These are phyloP conservation scores for Isatis lusitanica DNA, from an alignment of 441 rosid genomes.

Conservation along the genomic window DNA sequence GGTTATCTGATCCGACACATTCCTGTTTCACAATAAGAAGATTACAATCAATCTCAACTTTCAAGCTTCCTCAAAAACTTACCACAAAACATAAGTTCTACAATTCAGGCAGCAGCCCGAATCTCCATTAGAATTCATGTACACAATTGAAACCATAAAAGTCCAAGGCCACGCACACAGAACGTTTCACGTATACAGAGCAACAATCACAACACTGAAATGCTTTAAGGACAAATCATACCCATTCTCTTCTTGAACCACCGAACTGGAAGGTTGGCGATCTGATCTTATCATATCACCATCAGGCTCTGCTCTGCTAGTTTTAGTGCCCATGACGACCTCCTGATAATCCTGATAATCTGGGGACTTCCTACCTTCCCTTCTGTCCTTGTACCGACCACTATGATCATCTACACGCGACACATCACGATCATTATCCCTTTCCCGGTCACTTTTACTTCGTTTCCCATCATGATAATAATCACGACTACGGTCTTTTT, in stretches of 20 bases:
- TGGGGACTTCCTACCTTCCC: conserved; percentile 74
- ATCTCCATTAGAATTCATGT: neutral
- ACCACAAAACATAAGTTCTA: neutral
- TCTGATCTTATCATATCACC: conserved; percentile 68
- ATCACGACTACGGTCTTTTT: conserved; percentile 51
- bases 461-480: conserved; percentile 40
- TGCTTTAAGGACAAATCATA: conserved; percentile 33
- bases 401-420: conserved; percentile 53
- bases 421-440: conserved; percentile 46
- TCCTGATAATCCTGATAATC: conserved; percentile 69
- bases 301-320: conserved; percentile 61
- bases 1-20: conserved; percentile 51
- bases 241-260: conserved; percentile 74
- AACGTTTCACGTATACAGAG: neutral
- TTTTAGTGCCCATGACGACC: conserved; percentile 43
- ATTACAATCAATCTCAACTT: neutral
- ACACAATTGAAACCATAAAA: neutral
- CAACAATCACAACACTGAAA: conserved; percentile 5
- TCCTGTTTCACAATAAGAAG: conserved; percentile 48
- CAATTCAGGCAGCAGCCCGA: neutral
- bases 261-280: conserved; percentile 63
- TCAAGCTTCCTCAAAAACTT: conserved; percentile 9
- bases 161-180: neutral
- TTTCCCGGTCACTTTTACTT: conserved; percentile 39
- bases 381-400: conserved; percentile 61